Evolutionary conservation across 306 rosid genomes (phyloP).

Genomic region (Medicago lupulina): DNA sequence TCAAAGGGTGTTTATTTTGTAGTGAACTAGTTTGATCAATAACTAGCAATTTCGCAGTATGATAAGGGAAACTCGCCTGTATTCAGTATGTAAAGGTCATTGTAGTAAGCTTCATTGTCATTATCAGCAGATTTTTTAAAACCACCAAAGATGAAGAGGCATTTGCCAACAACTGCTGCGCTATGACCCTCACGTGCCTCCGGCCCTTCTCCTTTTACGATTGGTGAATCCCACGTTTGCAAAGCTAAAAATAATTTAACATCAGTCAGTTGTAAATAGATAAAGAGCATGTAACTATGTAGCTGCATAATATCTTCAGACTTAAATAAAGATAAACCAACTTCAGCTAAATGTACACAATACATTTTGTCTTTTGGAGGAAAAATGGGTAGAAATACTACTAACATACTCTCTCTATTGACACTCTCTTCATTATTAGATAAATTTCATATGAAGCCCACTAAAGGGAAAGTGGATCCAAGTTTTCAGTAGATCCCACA

Average conservation of each 20-base stretch:
- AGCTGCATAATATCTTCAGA: slow-evolving; percentile 33
- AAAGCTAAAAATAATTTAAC: too few species aligned
- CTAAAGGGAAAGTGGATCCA: not conserved
- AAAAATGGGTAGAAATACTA: not conserved
- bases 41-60: slow-evolving; percentile 9
- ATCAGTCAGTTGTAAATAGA: slow-evolving; percentile 22
- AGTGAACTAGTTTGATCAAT: slow-evolving; percentile 16
- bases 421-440: not conserved
- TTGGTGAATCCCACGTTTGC: too few species aligned
- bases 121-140: slow-evolving; percentile 79
- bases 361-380: slow-evolving; percentile 22
- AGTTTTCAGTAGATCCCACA: slow-evolving; percentile 5
- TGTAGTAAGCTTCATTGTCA: slow-evolving; percentile 73
- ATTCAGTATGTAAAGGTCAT: slow-evolving; percentile 87
- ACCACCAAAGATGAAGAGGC: slow-evolving; percentile 94
- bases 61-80: slow-evolving; percentile 61
- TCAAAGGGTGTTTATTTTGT: slow-evolving; percentile 11
- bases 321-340: slow-evolving; percentile 20
- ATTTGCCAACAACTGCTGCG: slow-evolving; percentile 84
- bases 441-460: slow-evolving; percentile 5
- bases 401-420: not conserved
- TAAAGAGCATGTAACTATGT: not conserved
- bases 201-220: slow-evolving; percentile 87
- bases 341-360: not conserved
- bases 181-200: slow-evolving; percentile 97